These are phyloP conservation scores for Pyrenochaeta sp. DNA, from an alignment of 2,329 filamentous ascomycete species.

Conservation along the genomic window DNA sequence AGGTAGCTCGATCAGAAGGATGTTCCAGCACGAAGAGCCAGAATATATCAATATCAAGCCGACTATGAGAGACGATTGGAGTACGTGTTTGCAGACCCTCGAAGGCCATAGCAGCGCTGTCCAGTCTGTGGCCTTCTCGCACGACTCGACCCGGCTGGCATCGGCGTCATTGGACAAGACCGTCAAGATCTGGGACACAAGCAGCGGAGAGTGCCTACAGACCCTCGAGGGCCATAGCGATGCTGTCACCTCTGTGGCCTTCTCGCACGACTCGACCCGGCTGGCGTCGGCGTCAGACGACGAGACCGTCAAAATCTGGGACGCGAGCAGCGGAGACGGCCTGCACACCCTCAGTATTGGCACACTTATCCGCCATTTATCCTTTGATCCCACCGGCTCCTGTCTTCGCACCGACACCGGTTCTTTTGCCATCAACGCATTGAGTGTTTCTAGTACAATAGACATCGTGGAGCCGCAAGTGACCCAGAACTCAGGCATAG, in stretches of 20 bases:
- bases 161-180: slow-evolving; percentile 8
- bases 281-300: too few relatives aligned
- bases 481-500: too few relatives aligned
- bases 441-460: too few relatives aligned
- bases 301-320: too few relatives aligned
- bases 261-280: too few relatives aligned
- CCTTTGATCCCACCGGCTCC: too few relatives aligned
- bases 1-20: slow-evolving; percentile 19
- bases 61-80: slow-evolving; percentile 11
- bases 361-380: too few relatives aligned
- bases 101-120: slow-evolving; percentile 19
- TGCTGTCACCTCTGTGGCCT: too few relatives aligned
- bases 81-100: slow-evolving; percentile 22
- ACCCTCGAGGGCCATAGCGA: too few relatives aligned
- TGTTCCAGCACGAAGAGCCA: slow-evolving; percentile 26
- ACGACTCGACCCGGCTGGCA: slow-evolving; percentile 13
- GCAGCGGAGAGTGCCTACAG: slow-evolving; percentile 10
- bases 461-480: too few relatives aligned
- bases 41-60: slow-evolving; percentile 19
- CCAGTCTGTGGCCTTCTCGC: slow-evolving; percentile 33
- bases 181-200: slow-evolving; percentile 15
- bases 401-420: too few relatives aligned
- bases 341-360: neutral
- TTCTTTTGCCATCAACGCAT: too few relatives aligned
- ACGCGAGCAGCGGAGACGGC: neutral